Conservation (phyloP, 148 eudicot species). For the Camellia japonica region DNA sequence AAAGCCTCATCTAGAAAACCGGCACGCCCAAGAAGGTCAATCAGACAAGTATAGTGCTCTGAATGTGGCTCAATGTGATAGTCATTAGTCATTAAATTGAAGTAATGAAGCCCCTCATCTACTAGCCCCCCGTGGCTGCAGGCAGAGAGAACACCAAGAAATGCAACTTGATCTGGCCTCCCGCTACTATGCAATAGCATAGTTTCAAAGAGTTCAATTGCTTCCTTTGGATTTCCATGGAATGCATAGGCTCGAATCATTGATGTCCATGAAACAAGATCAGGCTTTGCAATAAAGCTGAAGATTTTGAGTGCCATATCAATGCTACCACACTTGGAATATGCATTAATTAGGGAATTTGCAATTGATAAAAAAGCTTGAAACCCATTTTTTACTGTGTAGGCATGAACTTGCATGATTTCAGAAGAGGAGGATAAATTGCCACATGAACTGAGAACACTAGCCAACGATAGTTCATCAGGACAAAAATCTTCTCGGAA, state of each 20-base stretch:
- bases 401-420: constrained; percentile 48
- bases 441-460: constrained; percentile 60
- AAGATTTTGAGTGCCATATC: constrained; percentile 40
- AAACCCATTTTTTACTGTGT: constrained; percentile 36
- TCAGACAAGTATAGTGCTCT: constrained; percentile 62
- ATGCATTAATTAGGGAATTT: constrained; percentile 56
- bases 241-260: constrained; percentile 58
- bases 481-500: constrained; percentile 33
- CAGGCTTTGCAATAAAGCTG: constrained; percentile 39
- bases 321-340: constrained; percentile 61
- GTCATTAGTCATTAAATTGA: constrained; percentile 44
- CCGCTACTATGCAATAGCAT: constrained; percentile 36
- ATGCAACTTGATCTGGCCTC: constrained; percentile 51
- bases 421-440: constrained; percentile 29
- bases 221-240: constrained; percentile 49
- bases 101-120: constrained; percentile 52
- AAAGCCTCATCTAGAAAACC: constrained; percentile 62
- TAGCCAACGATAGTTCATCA: constrained; percentile 59
- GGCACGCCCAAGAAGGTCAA: constrained; percentile 63
- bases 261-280: constrained; percentile 61
- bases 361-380: constrained; percentile 35
- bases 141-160: constrained; percentile 68
- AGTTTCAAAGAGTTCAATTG: constrained; percentile 44
- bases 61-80: constrained; percentile 46
- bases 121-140: constrained; percentile 66